Base-by-base conservation (phyloP, 768 basidiomycete species). In the Pholiota microspora region DNA sequence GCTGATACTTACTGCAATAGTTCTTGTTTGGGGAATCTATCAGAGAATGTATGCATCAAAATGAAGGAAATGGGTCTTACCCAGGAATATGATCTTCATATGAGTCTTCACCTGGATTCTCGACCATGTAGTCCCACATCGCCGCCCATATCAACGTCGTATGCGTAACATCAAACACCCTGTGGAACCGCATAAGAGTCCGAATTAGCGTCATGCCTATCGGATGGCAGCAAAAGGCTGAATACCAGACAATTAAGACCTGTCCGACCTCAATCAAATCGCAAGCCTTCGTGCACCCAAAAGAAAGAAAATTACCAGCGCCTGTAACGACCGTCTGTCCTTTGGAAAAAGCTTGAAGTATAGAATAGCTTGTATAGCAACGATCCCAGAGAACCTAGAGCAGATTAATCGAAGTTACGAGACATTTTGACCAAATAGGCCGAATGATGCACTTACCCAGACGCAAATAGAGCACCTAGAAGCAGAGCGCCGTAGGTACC, bases 91-190 rank as follows among this genome's bases (percentile, higher is more conserved):
- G 59, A 24, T 73, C 65, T 16, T 70, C 67, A n/a, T 58, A 57
- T 5, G 56, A 51, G 12, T 29, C 7, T 5, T 65, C 44, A 3
- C 71, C 72, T 49, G 70, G 72, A 29, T 71, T 54, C 0, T 25
- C 34, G 32, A 75, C 71, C 21, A 74, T 56, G 50, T 72, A 75
- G n/a, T 71, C 57, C 73, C 76, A 78, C 35, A 74, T 51, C 5
- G 73, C 62, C 4, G 62, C 51, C 68, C 73, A 74, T 21, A 77
- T 69, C 28, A 75, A 62, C 8, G 51, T 57, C 0, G 73, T 76
- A 55, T 77, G 77, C 0, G 59, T 51, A 13, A 65, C 58, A 45
- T 77, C 77, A n/a, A 73, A 61, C n/a, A 65, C 6, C 74, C 76
- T 77, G 53, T 25, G 13, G n/a, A 10, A 7, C 21, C 21, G 16